A percentile compares a stretch with the other conserved stretches of the same genome.
These are phyloP conservation scores for Nannochloropsis oceanica DNA, from an alignment of 108 stramenopile genomes.

Conservation along the genomic window DNA sequence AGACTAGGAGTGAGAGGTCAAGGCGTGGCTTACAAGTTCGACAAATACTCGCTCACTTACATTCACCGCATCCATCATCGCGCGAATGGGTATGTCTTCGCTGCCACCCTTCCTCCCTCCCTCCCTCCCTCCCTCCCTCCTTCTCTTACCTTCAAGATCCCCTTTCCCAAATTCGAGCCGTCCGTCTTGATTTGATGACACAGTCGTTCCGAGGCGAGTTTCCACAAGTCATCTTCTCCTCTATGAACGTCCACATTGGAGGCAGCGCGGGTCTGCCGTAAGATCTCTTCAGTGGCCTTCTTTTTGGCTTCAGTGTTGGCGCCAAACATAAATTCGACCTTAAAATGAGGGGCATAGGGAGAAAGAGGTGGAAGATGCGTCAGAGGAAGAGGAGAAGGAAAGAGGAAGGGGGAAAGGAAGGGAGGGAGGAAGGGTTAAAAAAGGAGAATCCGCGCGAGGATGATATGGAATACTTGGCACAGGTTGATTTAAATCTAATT, in stretches of 20 bases:
- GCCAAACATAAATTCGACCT: not conserved
- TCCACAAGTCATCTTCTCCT: not conserved
- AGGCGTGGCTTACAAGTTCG: not conserved
- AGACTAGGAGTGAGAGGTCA: not conserved
- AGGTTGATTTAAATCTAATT: no score
- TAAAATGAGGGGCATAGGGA: no score
- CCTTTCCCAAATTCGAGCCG: not conserved
- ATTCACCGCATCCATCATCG: no score
- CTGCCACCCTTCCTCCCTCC: not conserved
- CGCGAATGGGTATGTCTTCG: no score
- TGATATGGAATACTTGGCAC: no score
- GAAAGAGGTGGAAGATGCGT: no score
- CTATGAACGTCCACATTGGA: not conserved
- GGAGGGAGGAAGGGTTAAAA: no score
- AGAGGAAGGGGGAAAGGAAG: no score
- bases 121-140: not conserved
- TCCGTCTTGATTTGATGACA: not conserved
- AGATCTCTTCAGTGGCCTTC: not conserved
- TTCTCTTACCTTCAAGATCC: not conserved
- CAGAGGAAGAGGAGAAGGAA: no score
- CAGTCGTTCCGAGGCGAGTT: not conserved
- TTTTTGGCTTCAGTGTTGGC: not conserved
- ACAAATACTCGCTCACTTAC: no score
- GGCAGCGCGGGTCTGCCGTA: not conserved
- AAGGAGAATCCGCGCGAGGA: no score